Evolutionary conservation across 2,329 filamentous ascomycete species (phyloP).

Genomic region (Tothia fuscella): DNA sequence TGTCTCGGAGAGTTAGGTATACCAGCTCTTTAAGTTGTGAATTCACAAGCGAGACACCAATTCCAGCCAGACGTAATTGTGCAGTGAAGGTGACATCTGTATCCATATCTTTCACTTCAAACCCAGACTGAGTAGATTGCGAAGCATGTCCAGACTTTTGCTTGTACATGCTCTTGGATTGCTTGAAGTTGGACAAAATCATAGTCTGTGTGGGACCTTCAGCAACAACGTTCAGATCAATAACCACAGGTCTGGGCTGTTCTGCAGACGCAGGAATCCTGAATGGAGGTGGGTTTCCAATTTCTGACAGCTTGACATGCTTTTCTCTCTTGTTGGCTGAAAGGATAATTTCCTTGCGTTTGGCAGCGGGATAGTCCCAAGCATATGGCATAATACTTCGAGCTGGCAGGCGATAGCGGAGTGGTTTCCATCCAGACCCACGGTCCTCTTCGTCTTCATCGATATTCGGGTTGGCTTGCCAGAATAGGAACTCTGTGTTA

Average conservation of each 20-base stretch:
- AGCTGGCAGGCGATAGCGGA: conserved; percentile 81
- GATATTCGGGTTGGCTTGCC: conserved; percentile 82
- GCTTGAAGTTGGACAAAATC: conserved; percentile 86
- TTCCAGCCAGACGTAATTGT: conserved; percentile 74
- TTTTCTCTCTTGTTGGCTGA: conserved; percentile 67
- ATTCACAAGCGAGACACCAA: conserved; percentile 90
- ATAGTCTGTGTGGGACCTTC: conserved; percentile 92
- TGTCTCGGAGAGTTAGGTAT: conserved; percentile 84
- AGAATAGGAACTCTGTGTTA: conserved; percentile 92
- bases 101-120: conserved; percentile 89
- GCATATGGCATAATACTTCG: conserved; percentile 99
- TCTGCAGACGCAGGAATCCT: conserved; percentile 61
- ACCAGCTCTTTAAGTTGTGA: conserved; percentile 82
- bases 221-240: conserved; percentile 92
- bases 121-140: conserved; percentile 54
- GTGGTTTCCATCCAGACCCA: conserved; percentile 77
- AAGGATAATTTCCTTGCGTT: conserved; percentile 85
- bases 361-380: conserved; percentile 98
- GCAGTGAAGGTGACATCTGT: conserved; percentile 81
- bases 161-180: conserved; percentile 83
- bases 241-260: conserved; percentile 62
- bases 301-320: conserved; percentile 90
- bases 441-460: conserved; percentile 82
- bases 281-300: conserved; percentile 91
- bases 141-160: conserved; percentile 47